Evolutionary conservation across 371 early-diverging fungal species (phyloP).

Genomic region (Mucor circinelloides): DNA sequence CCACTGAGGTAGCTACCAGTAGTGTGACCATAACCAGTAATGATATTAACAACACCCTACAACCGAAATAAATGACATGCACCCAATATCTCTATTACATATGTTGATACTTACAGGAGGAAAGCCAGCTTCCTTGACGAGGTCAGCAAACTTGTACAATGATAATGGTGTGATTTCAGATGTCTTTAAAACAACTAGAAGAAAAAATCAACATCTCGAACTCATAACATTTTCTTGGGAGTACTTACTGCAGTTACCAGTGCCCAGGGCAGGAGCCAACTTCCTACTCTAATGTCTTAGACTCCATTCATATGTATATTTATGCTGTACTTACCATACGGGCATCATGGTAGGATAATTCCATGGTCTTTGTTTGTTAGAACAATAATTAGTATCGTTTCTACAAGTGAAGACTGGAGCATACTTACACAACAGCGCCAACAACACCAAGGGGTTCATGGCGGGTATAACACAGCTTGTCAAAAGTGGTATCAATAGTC

Average conservation of each 20-base stretch:
- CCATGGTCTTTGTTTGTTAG: conserved; percentile 23
- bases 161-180: conserved; percentile 62
- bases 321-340: conserved; percentile 40
- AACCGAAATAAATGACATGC: not conserved
- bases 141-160: conserved; percentile 46
- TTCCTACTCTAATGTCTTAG: conserved; percentile 47
- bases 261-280: conserved; percentile 83
- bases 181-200: conserved; percentile 29
- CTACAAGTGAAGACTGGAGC: not conserved
- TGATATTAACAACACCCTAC: conserved; percentile 76
- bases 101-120: conserved; percentile 39
- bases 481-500: conserved; percentile 40
- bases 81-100: not conserved
- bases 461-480: conserved; percentile 78
- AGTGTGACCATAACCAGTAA: conserved; percentile 45
- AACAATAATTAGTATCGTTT: not conserved
- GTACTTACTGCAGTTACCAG: conserved; percentile 62
- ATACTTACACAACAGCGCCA: conserved; percentile 66
- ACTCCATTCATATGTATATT: too few relatives aligned
- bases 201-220: not conserved
- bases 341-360: conserved; percentile 68
- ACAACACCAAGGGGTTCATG: conserved; percentile 83
- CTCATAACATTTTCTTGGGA: not conserved
- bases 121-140: conserved; percentile 50
- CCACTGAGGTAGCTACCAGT: conserved; percentile 38